phyloP scores from a whole-genome alignment of 768 basidiomycete species.

The Fibroporia radiculosa region DNA sequence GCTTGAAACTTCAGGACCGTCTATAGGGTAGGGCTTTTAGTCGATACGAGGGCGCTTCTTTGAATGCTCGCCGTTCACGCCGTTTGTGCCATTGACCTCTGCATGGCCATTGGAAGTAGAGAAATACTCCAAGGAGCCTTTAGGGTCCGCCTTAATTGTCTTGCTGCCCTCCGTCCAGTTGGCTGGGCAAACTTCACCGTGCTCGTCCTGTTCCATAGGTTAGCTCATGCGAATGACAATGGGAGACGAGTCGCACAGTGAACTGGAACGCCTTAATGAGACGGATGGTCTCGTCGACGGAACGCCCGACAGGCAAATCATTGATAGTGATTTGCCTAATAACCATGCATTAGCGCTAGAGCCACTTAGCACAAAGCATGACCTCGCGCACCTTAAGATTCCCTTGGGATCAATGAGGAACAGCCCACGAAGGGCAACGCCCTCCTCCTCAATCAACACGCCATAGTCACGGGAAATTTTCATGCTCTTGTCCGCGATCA shows the following conservation, averaged over 20 bases:
- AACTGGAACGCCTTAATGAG: slow-evolving; percentile 93
- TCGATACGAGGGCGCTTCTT: slow-evolving; percentile 57
- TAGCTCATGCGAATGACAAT: neutral
- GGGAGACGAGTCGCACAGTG: slow-evolving; percentile 40
- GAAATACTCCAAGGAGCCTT: slow-evolving; percentile 72
- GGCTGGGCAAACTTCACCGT: slow-evolving; percentile 90
- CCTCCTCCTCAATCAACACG: slow-evolving; percentile 81
- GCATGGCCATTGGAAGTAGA: slow-evolving; percentile 17
- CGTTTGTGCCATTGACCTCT: slow-evolving; percentile 20
- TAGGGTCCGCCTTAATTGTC: slow-evolving; percentile 79
- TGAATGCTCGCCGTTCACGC: slow-evolving; percentile 31
- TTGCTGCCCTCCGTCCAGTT: slow-evolving; percentile 80
- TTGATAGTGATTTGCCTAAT: slow-evolving; percentile 79
- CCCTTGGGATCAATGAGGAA: slow-evolving; percentile 88
- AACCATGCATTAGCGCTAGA: slow-evolving; percentile 1
- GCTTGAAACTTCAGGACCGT: neutral
- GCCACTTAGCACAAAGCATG: neutral
- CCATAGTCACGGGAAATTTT: slow-evolving; percentile 79
- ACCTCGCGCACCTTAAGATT: slow-evolving; percentile 43
- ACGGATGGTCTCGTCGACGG: slow-evolving; percentile 87
- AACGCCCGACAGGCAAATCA: slow-evolving; percentile 92
- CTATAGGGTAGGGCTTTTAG: slow-evolving; percentile 20
- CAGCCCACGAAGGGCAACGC: slow-evolving; percentile 79
- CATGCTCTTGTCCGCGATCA: slow-evolving; percentile 77
- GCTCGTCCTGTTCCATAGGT: slow-evolving; percentile 52